Base-by-base conservation (phyloP, 2,329 filamentous ascomycete genomes). In the Alternaria arborescens region DNA sequence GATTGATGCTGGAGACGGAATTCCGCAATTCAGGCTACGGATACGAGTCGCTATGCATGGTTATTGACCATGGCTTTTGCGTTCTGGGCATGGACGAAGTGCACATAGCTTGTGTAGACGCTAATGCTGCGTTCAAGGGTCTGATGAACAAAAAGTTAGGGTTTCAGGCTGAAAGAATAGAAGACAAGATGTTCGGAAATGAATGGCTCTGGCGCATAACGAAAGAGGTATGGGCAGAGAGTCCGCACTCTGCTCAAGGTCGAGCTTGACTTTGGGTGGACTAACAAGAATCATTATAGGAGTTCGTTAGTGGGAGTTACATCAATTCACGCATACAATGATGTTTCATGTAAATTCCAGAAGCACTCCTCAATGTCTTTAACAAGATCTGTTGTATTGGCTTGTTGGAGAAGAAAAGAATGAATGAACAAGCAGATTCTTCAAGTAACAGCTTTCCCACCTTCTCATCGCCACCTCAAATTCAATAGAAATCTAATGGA, bases 51-150 rank as follows among this genome's bases (percentile, higher is more conserved):
- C n/a, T 54, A 3, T 46, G 52, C 43, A 54, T 54, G 38, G 20
- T 11, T 8, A 46, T 54, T 55, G 52, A 55, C 28, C 22, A 55
- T 38, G 52, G 52, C 5, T 47, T 55, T 18, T 28, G 41, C 34
- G 52, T 55, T 8, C 32, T 55, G n/a, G 52, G 41, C 30, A 55
- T 55, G 32, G 16, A 55, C 2, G 52, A 55, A 46, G 22, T 47
- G 11, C 30, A 55, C 20, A 43, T 46, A 8, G 28, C 41, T 3
- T 55, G 52, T 6, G 42, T 55, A 34, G 41, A 55, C 38, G 41
- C 52, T 24, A 54, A 46, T 16, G 12, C 32, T 20, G 52, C 52
- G 28, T 46, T 54, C 28, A 54, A 46, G 28, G 41, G 40, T 3
- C 12, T 54, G 52, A 54, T 54, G 41, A 54, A 44, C 20, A 38